These are phyloP conservation scores for Corchorus capsularis DNA, from an alignment of 345 rosid species.

Conservation along the genomic window DNA sequence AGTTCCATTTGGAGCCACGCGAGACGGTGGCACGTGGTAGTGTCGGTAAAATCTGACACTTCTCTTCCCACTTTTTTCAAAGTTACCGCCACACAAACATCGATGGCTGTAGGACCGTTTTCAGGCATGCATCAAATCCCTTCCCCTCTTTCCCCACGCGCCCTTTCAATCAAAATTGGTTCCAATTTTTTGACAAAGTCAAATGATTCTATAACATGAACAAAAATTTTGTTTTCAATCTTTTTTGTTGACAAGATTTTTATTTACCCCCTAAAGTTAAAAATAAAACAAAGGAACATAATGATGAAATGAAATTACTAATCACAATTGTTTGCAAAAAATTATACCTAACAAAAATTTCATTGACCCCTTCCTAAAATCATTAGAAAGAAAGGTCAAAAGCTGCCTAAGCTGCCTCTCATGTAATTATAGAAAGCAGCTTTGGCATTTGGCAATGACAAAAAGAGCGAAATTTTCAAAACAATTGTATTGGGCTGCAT, in stretches of 20 bases:
- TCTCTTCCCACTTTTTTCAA: constrained; percentile 24
- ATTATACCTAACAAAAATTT: not conserved
- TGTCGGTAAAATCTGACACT: constrained; percentile 22
- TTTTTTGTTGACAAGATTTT: not conserved
- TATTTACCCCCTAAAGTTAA: not conserved
- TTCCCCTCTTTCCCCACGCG: not conserved
- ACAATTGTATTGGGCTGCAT: not conserved
- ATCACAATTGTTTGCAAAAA: not conserved
- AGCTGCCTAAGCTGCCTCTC: not conserved
- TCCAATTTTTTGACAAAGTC: not conserved
- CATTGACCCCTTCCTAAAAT: not conserved
- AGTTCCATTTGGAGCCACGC: constrained; percentile 13
- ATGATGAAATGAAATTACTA: not conserved
- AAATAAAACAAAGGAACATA: not conserved
- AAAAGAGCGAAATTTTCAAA: not conserved
- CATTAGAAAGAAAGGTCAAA: not conserved
- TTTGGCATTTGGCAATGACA: not conserved
- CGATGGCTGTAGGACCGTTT: constrained; percentile 23
- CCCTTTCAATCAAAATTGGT: too few species aligned
- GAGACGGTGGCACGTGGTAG: constrained; percentile 37
- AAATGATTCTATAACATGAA: not conserved
- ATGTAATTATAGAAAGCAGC: not conserved
- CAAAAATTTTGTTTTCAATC: not conserved
- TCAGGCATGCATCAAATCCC: not conserved
- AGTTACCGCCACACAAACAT: constrained; percentile 34